Evolutionary conservation across 306 rosid species (phyloP).

Genomic region (Dalbergia oliveri): DNA sequence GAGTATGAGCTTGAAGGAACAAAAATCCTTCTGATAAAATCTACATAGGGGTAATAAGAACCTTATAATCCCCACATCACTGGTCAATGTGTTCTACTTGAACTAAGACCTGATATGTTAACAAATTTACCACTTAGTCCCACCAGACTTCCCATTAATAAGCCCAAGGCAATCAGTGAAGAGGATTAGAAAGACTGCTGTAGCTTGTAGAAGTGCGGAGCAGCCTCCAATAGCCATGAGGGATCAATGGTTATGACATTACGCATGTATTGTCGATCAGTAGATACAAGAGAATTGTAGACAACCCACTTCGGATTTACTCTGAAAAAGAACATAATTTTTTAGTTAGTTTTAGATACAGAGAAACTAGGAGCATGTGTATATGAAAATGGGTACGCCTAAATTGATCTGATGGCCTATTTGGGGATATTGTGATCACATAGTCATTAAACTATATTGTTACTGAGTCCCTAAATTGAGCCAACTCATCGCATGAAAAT

Average conservation of each 20-base stretch:
- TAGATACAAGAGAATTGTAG: slow-evolving; percentile 81
- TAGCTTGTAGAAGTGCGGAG: slow-evolving; percentile 87
- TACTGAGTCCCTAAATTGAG: neutral
- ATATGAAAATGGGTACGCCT: too few relatives aligned
- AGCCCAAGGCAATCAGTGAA: slow-evolving; percentile 46
- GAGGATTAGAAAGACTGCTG: slow-evolving; percentile 55
- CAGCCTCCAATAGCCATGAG: slow-evolving; percentile 81
- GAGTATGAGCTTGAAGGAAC: neutral
- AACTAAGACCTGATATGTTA: slow-evolving; percentile 21
- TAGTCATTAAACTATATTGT: too few relatives aligned
- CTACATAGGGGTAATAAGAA: slow-evolving; percentile 8
- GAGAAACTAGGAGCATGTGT: neutral
- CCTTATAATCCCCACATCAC: slow-evolving; percentile 25
- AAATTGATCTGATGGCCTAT: too few relatives aligned
- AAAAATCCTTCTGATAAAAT: neutral
- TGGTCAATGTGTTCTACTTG: slow-evolving; percentile 29
- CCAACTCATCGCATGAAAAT: neutral
- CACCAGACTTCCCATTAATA: neutral
- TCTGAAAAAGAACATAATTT: slow-evolving; percentile 57
- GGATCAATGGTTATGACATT: slow-evolving; percentile 85
- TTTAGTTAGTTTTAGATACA: neutral
- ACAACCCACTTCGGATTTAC: slow-evolving; percentile 96
- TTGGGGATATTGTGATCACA: neutral
- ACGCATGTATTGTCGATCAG: slow-evolving; percentile 91
- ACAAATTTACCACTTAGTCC: slow-evolving; percentile 5